Evolutionary conservation across 805 yeast genomes (phyloP).

Genomic region (Naumovozyma baii): DNA sequence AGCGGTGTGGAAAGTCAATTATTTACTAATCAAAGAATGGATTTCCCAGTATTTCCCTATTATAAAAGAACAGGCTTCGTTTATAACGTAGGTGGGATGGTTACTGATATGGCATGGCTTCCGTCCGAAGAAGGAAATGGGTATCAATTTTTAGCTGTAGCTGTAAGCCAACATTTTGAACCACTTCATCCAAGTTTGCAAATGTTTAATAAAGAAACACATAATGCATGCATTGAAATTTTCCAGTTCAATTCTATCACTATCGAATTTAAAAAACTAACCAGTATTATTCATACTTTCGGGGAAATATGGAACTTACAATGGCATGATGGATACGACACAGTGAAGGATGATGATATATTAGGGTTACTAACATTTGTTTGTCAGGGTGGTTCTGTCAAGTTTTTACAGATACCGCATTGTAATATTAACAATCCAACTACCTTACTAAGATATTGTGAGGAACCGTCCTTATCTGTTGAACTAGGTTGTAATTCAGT

Average conservation of each 20-base stretch:
- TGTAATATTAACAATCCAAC: constrained; percentile 1
- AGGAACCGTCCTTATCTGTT: constrained; percentile 21
- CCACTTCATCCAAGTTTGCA: constrained; percentile 23
- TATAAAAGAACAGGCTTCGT: constrained; percentile 33
- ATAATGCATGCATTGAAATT: constrained; percentile 37
- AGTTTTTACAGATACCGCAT: constrained; percentile 36
- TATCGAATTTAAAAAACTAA: constrained; percentile 24
- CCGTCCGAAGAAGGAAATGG: constrained; percentile 21
- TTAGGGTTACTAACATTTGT: constrained; percentile 42
- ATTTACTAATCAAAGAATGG: constrained; percentile 13
- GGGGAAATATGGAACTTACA: constrained; percentile 36
- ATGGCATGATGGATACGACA: constrained; percentile 29
- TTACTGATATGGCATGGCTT: constrained; percentile 48
- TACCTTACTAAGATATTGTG: constrained; percentile 7
- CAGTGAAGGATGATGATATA: constrained; percentile 2
- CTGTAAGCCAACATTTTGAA: constrained; percentile 33
- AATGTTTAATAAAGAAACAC: constrained; percentile 21
- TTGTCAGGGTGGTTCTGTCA: constrained; percentile 50
- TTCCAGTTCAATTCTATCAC: constrained; percentile 32
- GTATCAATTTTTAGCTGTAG: constrained; percentile 40
- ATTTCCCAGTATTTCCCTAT: constrained; percentile 23
- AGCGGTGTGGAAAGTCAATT: constrained; percentile 15
- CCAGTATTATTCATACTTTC: constrained; percentile 31
- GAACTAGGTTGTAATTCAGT: constrained; percentile 28
- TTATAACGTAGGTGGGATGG: constrained; percentile 41